Base-by-base conservation (phyloP, 805 yeast species). In the Diddensiella transvaalensis region DNA sequence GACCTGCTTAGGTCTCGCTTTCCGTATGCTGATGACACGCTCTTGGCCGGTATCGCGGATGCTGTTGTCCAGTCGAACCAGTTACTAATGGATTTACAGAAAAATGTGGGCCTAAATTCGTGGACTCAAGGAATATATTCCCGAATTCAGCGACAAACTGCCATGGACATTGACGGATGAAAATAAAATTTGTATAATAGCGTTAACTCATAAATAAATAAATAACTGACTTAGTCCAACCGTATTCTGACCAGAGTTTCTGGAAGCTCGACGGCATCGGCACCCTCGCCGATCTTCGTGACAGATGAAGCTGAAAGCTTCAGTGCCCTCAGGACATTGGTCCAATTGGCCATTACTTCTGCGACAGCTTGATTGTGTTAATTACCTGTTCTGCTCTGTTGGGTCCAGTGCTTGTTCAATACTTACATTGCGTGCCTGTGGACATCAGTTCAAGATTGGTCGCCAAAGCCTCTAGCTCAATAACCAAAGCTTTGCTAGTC, bases 321-420 rank as follows among this genome's bases (percentile, higher is more conserved):
- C 0, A 83, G 76, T 2, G 85, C 75, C 49, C 78, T 71, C 17
- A 80, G 67, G 17, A 83, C 81, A 48, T 76, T 78, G 47, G 76
- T 74, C 90, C 90, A 83, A 55, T 80, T 82, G 2, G 78, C 71
- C 57, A 85, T 71, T 1, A 83, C 77, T 3, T 73, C 64, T 2
- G 79, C 77, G 4, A 81, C 82, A 33, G 83, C 76, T 44, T 38
- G 2, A 22, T 4, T 13, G 13, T 32, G 5, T 6, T n/a, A 8
- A 13, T 10, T 8, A n/a, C 38, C 21, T 8, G 6, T 17, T 8
- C 8, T n/a, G n/a, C n/a, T n/a, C n/a, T n/a, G n/a, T n/a, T n/a
- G n/a, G n/a, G n/a, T n/a, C n/a, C n/a, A n/a, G n/a, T n/a, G n/a
- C n/a, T n/a, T n/a, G n/a, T n/a, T n/a, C n/a, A n/a, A n/a, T 11